Conservation (phyloP, 2,329 filamentous ascomycete genomes). For the Cordyceps fumosorosea region DNA sequence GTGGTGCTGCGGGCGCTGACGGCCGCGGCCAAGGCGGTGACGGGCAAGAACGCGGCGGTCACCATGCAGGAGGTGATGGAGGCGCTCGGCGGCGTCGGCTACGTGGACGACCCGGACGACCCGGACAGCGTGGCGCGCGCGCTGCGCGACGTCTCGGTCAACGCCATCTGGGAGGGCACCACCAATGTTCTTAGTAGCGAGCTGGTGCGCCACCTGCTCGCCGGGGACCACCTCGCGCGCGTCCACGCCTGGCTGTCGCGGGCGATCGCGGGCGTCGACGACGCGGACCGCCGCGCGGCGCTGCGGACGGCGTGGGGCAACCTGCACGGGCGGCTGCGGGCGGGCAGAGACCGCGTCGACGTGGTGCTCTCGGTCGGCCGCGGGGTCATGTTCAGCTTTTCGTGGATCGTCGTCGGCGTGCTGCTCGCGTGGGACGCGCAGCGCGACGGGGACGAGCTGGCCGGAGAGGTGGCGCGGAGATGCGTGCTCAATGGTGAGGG, state of each 20-base stretch:
- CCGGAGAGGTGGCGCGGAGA: conserved; percentile 5
- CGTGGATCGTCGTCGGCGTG: conserved; percentile 11
- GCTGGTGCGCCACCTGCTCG: conserved; percentile 13
- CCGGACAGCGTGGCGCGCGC: conserved; percentile 14
- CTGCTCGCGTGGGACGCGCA: conserved; percentile 11
- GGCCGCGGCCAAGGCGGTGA: conserved; percentile 13
- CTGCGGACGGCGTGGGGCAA: background rate
- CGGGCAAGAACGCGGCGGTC: conserved; percentile 11
- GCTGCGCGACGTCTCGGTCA: conserved; percentile 13
- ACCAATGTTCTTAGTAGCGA: conserved; percentile 16
- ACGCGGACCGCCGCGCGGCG: background rate
- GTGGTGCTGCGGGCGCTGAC: conserved; percentile 12
- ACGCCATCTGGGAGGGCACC: conserved; percentile 16
- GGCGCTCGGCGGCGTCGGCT: conserved; percentile 14
- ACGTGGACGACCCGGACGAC: conserved; percentile 16
- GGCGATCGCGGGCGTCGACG: background rate
- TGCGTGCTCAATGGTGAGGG: conserved; percentile 13
- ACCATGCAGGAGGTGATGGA: conserved; percentile 16
- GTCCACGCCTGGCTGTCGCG: conserved; percentile 3
- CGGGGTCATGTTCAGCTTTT: conserved; percentile 14
- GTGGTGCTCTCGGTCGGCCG: conserved; percentile 8
- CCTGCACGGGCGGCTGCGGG: background rate
- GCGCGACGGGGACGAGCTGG: conserved; percentile 7
- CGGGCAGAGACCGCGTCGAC: conserved; percentile 1
- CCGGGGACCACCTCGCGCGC: conserved; percentile 4